These are phyloP conservation scores for Dryas alaskensis DNA, from an alignment of 306 rosid species.

Conservation along the genomic window DNA sequence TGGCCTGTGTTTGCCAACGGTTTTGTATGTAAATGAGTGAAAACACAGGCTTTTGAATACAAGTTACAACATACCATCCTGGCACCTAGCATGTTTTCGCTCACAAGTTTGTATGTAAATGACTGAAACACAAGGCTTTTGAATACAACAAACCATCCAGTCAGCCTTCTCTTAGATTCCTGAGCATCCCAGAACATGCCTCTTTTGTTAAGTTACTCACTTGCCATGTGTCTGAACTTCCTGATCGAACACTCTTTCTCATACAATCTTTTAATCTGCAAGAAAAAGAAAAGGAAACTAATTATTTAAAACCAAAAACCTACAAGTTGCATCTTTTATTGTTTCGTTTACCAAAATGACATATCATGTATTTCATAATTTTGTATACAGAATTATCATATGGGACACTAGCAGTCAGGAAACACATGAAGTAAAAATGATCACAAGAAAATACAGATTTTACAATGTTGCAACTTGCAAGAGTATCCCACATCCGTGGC, in stretches of 20 bases:
- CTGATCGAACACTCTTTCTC: background rate
- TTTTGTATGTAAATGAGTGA: background rate
- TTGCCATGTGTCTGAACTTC: background rate
- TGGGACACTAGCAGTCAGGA: background rate
- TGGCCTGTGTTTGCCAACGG: background rate
- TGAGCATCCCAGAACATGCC: background rate
- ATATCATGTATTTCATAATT: background rate
- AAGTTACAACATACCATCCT: background rate
- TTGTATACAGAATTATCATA: background rate
- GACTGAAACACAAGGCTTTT: background rate
- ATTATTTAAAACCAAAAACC: background rate
- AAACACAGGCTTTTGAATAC: background rate
- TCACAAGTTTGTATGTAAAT: background rate
- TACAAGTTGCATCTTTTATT: background rate
- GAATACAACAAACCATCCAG: background rate
- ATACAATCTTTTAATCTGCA: slow-evolving; percentile 1
- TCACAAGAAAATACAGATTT: background rate
- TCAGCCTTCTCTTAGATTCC: background rate
- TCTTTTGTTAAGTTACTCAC: background rate
- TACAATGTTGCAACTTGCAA: background rate
- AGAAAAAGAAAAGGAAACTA: no score
- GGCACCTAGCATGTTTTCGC: background rate
- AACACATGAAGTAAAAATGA: no score
- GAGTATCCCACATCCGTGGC: background rate
- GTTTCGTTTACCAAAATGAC: background rate